Conservation (phyloP, 2,329 filamentous ascomycete genomes). For the Didymosphaeria variabile region DNA sequence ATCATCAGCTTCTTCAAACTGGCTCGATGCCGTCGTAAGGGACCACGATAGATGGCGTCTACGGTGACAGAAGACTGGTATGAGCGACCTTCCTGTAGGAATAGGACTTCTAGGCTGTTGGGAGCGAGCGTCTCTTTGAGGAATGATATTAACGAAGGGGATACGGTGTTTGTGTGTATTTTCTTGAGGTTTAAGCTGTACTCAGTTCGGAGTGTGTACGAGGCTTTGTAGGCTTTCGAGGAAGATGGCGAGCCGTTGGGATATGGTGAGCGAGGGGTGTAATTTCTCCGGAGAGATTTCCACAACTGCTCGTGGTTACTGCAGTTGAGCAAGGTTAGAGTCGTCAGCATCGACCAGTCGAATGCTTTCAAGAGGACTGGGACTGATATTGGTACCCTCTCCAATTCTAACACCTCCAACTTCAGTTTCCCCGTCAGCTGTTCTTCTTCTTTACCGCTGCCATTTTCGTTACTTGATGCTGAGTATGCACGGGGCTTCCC, state of each 20-base stretch:
- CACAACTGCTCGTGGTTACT: conserved; percentile 77
- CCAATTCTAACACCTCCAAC: conserved; percentile 77
- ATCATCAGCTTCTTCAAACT: conserved; percentile 79
- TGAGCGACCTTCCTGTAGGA: conserved; percentile 72
- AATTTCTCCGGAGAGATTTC: conserved; percentile 71
- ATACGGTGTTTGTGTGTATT: conserved; percentile 78
- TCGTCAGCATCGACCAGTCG: conserved; percentile 78
- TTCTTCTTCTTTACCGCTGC: not conserved
- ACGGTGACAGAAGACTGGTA: conserved; percentile 69
- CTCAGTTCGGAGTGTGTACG: conserved; percentile 50
- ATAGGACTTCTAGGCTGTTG: conserved; percentile 80
- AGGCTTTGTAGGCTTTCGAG: conserved; percentile 48
- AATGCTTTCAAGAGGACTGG: conserved; percentile 74
- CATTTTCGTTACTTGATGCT: conserved; percentile 7
- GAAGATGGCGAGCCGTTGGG: conserved; percentile 45
- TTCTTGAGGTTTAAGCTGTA: conserved; percentile 71
- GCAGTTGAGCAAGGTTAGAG: conserved; percentile 77
- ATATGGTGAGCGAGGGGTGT: conserved; percentile 49
- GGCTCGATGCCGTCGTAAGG: conserved; percentile 73
- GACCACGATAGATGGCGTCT: conserved; percentile 74
- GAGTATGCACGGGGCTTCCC: not conserved
- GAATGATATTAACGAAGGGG: conserved; percentile 74
- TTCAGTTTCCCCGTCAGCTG: conserved; percentile 67
- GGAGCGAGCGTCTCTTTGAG: conserved; percentile 80
- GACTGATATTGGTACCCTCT: conserved; percentile 77